Evolutionary conservation across 352 stramenopile species (phyloP), one percentile per base, ranked within the genome.

Genomic region (Phytophthora europaea): DNA sequence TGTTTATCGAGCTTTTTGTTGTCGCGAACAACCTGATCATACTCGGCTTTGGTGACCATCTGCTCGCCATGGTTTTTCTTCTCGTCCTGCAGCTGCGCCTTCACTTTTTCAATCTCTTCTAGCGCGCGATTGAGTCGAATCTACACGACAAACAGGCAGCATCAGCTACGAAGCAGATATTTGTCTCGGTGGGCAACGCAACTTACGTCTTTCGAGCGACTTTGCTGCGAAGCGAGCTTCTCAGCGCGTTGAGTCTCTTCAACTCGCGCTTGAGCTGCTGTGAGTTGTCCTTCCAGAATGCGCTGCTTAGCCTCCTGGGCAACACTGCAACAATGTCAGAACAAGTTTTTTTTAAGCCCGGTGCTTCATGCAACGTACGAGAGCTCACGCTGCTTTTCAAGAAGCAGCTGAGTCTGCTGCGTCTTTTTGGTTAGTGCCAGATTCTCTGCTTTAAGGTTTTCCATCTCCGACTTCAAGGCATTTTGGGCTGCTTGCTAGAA

Each of bases 1-100:
- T 96, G 89, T 74, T 94, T 94, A 33, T 94, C 89, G 26, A 94
- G 83, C 45, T 78, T 86, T 63, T 91, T 91, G 71, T 89, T 93
- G 34, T 94, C 87, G 13, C 79, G 79, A 47, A 91, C 13, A 52
- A 90, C 75, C 26, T 82, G 73, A 16, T 94, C 87, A 33, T 90
- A 82, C 34, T 94, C 86, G 45, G 61, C 74, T 54, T 87, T 90
- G 38, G 75, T 52, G 31, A 90, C 71, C 45, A 75, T 81, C 18
- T 89, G 70, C 40, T 91, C 78, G 15, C 72, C 72, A n/a, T 88
- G 82, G 15, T 63, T 78, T 7, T 66, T 76, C 43, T 81, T 81
- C 43, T 93, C 87, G 1, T 95, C 76, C 31, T 90, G 80, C 0
- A 94, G 72, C 58, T 92, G 86, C 3, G 68, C 56, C 64, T 96